Conservation (phyloP, 768 basidiomycete genomes). For the Rhodotorula graminis region DNA sequence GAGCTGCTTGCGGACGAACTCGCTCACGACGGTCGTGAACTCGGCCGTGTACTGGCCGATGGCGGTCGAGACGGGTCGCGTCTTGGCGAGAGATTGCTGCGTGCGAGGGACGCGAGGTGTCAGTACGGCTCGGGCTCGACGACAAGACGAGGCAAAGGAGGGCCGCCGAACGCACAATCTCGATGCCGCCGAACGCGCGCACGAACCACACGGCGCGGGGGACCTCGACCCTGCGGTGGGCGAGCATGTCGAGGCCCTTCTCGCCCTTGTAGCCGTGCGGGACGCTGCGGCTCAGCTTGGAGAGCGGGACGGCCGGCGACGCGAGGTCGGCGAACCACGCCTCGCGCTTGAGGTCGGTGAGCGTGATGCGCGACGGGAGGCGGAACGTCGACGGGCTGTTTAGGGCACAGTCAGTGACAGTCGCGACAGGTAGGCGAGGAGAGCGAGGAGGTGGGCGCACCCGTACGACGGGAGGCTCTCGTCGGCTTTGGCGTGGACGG, state of each 20-base stretch:
- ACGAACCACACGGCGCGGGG: slow-evolving; percentile 42
- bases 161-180: slow-evolving; percentile 27
- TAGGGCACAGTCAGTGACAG: too few relatives aligned
- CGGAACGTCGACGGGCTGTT: slow-evolving; percentile 41
- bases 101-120: not conserved
- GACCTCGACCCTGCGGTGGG: slow-evolving; percentile 31
- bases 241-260: slow-evolving; percentile 42
- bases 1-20: slow-evolving; percentile 40
- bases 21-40: slow-evolving; percentile 39
- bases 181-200: slow-evolving; percentile 39
- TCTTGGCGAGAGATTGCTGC: slow-evolving; percentile 29
- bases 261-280: slow-evolving; percentile 44
- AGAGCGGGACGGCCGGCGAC: slow-evolving; percentile 41
- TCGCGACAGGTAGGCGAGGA: not conserved
- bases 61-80: not conserved
- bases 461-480: slow-evolving; percentile 23
- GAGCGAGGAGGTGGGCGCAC: slow-evolving; percentile 5
- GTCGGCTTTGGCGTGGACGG: slow-evolving; percentile 30
- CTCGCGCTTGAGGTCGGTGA: slow-evolving; percentile 42
- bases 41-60: slow-evolving; percentile 38
- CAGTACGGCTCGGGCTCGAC: not conserved
- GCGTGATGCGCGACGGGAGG: slow-evolving; percentile 38
- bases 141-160: too few relatives aligned
- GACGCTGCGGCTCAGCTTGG: slow-evolving; percentile 39
- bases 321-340: slow-evolving; percentile 43